Evolutionary conservation across 345 rosid species (phyloP).

Genomic region (Linum lewisii): DNA sequence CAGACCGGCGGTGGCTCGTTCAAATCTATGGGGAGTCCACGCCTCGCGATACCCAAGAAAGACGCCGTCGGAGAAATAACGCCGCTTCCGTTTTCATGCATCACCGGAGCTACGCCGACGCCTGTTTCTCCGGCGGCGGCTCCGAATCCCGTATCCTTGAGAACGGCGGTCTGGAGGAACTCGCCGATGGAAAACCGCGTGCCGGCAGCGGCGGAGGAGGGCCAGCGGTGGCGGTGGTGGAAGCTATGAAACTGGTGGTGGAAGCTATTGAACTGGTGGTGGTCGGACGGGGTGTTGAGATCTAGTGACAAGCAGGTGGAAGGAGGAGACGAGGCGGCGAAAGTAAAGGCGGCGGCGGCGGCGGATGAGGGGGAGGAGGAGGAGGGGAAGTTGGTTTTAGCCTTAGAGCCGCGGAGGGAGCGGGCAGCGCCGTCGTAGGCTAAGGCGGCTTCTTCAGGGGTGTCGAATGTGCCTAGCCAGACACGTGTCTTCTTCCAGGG

Average conservation of each 20-base stretch:
- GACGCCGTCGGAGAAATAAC: neutral
- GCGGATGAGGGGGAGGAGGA: neutral
- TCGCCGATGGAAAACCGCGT: neutral
- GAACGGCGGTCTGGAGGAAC: slow-evolving; percentile 3
- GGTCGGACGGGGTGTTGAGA: neutral
- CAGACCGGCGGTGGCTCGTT: slow-evolving; percentile 5
- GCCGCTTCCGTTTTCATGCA: neutral
- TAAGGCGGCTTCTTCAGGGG: slow-evolving; percentile 4
- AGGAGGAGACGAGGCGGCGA: neutral
- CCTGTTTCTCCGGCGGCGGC: neutral
- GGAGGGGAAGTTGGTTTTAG: slow-evolving; percentile 4
- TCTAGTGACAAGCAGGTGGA: neutral
- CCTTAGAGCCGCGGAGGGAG: slow-evolving; percentile 5
- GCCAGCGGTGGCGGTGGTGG: neutral
- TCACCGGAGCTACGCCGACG: neutral
- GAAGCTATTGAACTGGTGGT: neutral
- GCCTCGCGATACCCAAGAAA: neutral
- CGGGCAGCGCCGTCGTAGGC: slow-evolving; percentile 10
- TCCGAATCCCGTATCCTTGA: neutral
- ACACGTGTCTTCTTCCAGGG: slow-evolving; percentile 6
- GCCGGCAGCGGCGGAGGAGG: neutral
- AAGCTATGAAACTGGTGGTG: neutral
- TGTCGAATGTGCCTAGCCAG: slow-evolving; percentile 6
- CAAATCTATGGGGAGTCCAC: slow-evolving; percentile 1
- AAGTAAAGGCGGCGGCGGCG: neutral